A percentile compares a stretch with the other conserved stretches of the same genome.
Conservation (phyloP, 169 alveolate genomes). For the Plasmodium adleri region DNA sequence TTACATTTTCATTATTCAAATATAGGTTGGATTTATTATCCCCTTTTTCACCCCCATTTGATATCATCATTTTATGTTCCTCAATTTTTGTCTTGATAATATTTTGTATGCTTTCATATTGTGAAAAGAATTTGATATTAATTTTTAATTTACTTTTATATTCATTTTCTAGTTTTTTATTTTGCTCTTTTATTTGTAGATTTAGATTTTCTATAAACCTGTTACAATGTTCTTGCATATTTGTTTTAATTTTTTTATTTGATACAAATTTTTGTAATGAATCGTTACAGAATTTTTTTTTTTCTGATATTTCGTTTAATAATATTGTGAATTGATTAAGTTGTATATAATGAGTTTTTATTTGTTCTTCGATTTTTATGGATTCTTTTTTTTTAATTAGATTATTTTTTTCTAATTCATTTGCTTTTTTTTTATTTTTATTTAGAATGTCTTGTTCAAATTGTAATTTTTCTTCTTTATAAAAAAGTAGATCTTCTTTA, state of each 20-base stretch:
- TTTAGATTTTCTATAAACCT: conserved; percentile 59
- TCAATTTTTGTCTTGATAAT: conserved; percentile 3
- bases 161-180: conserved; percentile 39
- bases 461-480: conserved; percentile 34
- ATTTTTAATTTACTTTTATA: conserved; percentile 77
- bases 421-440: conserved; percentile 36
- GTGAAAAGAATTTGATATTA: conserved; percentile 38
- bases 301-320: conserved; percentile 50
- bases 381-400: conserved; percentile 33
- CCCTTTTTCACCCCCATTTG: too few species aligned
- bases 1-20: neutral
- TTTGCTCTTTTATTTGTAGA: conserved; percentile 72
- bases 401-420: conserved; percentile 41
- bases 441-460: conserved; percentile 44
- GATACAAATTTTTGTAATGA: conserved; percentile 6
- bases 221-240: conserved; percentile 54
- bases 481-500: conserved; percentile 21
- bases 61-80: too few species aligned
- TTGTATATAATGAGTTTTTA: conserved; percentile 1
- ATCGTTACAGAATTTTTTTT: conserved; percentile 12
- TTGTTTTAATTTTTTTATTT: conserved; percentile 19
- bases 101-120: conserved; percentile 29
- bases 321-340: conserved; percentile 13
- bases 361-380: conserved; percentile 27
- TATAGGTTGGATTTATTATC: too few species aligned